These are phyloP conservation scores for Penicillium nordicum DNA, from an alignment of 2,329 filamentous ascomycete genomes.

Conservation along the genomic window DNA sequence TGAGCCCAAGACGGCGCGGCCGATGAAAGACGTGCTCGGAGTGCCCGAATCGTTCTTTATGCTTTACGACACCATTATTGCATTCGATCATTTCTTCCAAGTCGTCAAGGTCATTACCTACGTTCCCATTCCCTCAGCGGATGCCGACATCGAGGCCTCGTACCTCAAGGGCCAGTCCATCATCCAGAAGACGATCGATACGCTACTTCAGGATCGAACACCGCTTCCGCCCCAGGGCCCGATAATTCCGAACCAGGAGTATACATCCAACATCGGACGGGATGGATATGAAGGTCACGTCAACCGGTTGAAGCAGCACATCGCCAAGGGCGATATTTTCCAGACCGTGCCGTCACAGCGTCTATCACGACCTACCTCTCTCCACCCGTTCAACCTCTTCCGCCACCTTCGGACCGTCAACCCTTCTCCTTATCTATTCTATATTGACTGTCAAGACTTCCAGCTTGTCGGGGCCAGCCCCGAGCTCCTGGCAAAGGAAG, in stretches of 20 bases:
- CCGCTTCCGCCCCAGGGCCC: slow-evolving; percentile 73
- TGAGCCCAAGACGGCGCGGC: slow-evolving; percentile 88
- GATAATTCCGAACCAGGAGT: slow-evolving; percentile 70
- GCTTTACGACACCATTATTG: slow-evolving; percentile 91
- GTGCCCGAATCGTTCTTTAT: slow-evolving; percentile 96
- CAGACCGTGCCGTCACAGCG: slow-evolving; percentile 95
- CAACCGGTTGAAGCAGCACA: slow-evolving; percentile 80
- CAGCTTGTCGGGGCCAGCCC: slow-evolving; percentile 94
- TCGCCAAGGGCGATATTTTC: slow-evolving; percentile 89
- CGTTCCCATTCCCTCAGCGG: slow-evolving; percentile 63
- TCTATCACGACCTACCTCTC: slow-evolving; percentile 78
- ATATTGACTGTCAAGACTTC: slow-evolving; percentile 85
- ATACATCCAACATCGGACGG: slow-evolving; percentile 87
- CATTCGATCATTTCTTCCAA: slow-evolving; percentile 92
- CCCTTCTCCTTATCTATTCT: slow-evolving; percentile 96
- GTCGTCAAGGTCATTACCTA: slow-evolving; percentile 93
- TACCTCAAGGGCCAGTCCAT: slow-evolving; percentile 66
- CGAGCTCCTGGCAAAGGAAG: slow-evolving; percentile 89
- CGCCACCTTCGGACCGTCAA: slow-evolving; percentile 95
- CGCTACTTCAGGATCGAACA: slow-evolving; percentile 70
- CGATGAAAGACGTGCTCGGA: slow-evolving; percentile 80
- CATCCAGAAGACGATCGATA: slow-evolving; percentile 65
- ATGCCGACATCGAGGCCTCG: slow-evolving; percentile 59
- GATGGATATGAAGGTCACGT: slow-evolving; percentile 91
- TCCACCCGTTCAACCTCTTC: slow-evolving; percentile 98